Percentiles rank a stretch among this genome's conserved stretches.
These are phyloP conservation scores for Fusarium guadeloupense DNA, from an alignment of 2,329 filamentous ascomycete species.

Conservation along the genomic window DNA sequence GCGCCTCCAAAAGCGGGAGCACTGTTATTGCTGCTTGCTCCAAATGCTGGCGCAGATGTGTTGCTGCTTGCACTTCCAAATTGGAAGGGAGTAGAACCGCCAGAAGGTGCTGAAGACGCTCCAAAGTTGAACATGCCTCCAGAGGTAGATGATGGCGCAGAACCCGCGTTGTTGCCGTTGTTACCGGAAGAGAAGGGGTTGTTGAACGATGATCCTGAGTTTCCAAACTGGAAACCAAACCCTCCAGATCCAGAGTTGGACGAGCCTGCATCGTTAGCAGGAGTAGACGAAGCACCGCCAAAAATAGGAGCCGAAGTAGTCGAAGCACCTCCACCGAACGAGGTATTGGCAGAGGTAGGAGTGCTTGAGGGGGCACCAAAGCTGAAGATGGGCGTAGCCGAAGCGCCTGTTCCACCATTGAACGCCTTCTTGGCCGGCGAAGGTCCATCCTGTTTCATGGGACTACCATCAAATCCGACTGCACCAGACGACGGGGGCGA, in stretches of 20 bases:
- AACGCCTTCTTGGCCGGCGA: conserved; percentile 51
- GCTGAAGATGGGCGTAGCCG: conserved; percentile 48
- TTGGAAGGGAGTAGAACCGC: conserved; percentile 48
- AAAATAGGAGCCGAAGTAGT: conserved; percentile 47
- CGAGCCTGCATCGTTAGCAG: conserved; percentile 38
- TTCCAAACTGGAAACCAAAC: conserved; percentile 48
- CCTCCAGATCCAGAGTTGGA: conserved; percentile 37
- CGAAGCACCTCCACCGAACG: conserved; percentile 47
- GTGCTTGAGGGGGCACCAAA: conserved; percentile 43
- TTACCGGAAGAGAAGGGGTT: conserved; percentile 53
- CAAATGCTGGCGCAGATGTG: conserved; percentile 43
- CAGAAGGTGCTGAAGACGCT: conserved; percentile 42
- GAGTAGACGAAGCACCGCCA: conserved; percentile 40
- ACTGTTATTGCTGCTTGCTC: conserved; percentile 39
- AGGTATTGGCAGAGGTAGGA: conserved; percentile 41
- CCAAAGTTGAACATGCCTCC: conserved; percentile 53
- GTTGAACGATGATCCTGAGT: conserved; percentile 46
- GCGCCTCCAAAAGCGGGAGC: conserved; percentile 47
- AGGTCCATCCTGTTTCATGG: conserved; percentile 55
- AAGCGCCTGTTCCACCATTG: conserved; percentile 36
- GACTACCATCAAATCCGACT: conserved; percentile 53
- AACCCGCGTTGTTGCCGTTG: conserved; percentile 36
- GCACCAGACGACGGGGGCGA: conserved; percentile 45
- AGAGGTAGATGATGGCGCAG: conserved; percentile 33
- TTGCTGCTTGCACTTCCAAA: conserved; percentile 47